A percentile compares a stretch with the other conserved stretches of the same genome.
phyloP scores from a whole-genome alignment of 805 yeast genomes.

The Lachancea waltii region DNA sequence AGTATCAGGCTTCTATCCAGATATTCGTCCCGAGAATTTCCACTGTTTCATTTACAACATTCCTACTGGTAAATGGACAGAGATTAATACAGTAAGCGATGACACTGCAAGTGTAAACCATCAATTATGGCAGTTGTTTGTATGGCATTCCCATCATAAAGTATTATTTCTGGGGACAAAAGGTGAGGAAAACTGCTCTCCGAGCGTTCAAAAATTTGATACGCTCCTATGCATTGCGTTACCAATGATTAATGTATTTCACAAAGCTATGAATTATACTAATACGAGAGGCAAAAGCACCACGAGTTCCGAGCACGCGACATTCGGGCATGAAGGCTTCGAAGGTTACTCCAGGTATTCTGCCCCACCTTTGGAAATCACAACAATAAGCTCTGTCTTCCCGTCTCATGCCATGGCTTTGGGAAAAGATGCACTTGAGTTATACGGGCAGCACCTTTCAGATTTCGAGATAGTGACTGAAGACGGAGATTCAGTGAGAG shows the following conservation, averaged over 20 bases:
- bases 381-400: conserved; percentile 61
- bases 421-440: conserved; percentile 67
- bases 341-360: conserved; percentile 69
- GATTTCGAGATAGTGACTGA: conserved; percentile 67
- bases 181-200: conserved; percentile 21
- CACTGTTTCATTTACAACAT: conserved; percentile 31
- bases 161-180: conserved; percentile 51
- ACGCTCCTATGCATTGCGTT: conserved; percentile 44
- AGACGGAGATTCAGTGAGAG: conserved; percentile 64
- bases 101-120: conserved; percentile 49
- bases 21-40: conserved; percentile 27
- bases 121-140: conserved; percentile 59
- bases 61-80: conserved; percentile 48
- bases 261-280: conserved; percentile 4
- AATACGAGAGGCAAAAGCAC: conserved; percentile 3
- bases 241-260: conserved; percentile 45
- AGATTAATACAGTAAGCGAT: conserved; percentile 48
- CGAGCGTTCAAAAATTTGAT: conserved; percentile 39
- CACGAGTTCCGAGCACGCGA: background rate
- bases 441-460: conserved; percentile 54
- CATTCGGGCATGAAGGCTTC: conserved; percentile 33
- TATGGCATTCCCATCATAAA: conserved; percentile 76
- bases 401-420: conserved; percentile 73
- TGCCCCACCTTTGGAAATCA: conserved; percentile 62
- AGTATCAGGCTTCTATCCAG: conserved; percentile 51